phyloP scores from a whole-genome alignment of 1,139 yeast genomes.

The Candida sanyaensis region DNA sequence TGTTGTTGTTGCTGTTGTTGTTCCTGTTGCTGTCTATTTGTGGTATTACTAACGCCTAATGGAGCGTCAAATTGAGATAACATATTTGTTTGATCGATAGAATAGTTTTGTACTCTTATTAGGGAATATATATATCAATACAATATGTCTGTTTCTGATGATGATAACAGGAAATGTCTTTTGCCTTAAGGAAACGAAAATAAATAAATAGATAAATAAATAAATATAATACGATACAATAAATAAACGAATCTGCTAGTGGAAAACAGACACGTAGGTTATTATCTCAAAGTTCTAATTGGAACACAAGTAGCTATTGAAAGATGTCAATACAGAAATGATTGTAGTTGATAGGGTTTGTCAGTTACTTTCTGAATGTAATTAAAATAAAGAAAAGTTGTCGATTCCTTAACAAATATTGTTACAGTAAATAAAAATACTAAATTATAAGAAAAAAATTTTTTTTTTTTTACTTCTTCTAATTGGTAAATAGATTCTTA shows the following conservation, averaged over 20 bases:
- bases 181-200: neutral
- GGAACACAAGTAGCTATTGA: too few relatives aligned
- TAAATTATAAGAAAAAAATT: neutral
- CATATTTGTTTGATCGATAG: neutral
- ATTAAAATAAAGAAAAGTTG: constrained; percentile 1
- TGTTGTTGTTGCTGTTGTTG: constrained; percentile 1
- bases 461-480: neutral
- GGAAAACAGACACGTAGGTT: too few relatives aligned
- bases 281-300: too few relatives aligned
- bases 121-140: neutral
- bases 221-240: neutral
- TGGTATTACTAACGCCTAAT: neutral
- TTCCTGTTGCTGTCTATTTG: neutral
- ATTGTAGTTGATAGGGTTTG: neutral
- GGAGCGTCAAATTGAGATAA: constrained; percentile 3
- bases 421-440: neutral
- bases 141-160: neutral
- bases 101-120: neutral
- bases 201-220: neutral
- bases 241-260: neutral
- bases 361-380: neutral
- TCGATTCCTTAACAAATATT: neutral
- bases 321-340: neutral
- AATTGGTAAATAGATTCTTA: neutral
- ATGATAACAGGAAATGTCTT: neutral